Base-by-base conservation (phyloP, 371 early-diverging fungal genomes). In the Thermomucor indicae-seudaticae region DNA sequence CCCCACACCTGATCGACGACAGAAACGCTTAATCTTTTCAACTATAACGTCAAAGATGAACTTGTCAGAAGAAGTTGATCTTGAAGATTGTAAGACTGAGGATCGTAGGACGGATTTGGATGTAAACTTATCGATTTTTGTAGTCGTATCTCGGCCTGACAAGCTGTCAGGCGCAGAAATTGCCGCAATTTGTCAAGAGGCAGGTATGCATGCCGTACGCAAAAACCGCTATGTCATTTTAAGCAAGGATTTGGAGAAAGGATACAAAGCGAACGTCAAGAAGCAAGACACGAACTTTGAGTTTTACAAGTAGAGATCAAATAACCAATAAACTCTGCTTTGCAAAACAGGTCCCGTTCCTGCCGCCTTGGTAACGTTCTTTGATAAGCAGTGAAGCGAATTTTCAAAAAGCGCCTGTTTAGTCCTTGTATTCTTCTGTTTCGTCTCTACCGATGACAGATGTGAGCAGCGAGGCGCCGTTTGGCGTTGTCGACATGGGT, bases 41-140 rank as follows among this genome's bases (percentile, higher is more conserved):
- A 96, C 99, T 3, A 86, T 99, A 51, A 99, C 99, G 16, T 62
- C 88, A 45, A 99, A 98, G 78, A 99, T 99, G 99, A 98, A 96
- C 64, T 72, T 99, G 10, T 86, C 90, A 5, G 97, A 96, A 48
- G 98, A 98, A 72, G 99, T 99, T 12, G 98, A 99, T 68, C 72
- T 99, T 47, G 99, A 99, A 81, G 95, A 94, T 60, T 96, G 94
- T 92, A 86, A 71, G 86, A 48, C 23, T 29, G 28, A 23, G 27
- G 32, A n/a, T 19, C 25, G 49, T 38, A 28, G 19, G 20, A 27
- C n/a, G 31, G 23, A 42, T 46, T 19, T 28, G 4, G 20, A 29
- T 28, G 20, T 24, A 28, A 25, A 35, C 41, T 32, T 12, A 14
- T 30, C 4, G n/a, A n/a, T 37, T 58, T 17, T 34, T 34, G 14